Conservation (phyloP, 2,329 filamentous ascomycete genomes). For the Venturia aucupariae region DNA sequence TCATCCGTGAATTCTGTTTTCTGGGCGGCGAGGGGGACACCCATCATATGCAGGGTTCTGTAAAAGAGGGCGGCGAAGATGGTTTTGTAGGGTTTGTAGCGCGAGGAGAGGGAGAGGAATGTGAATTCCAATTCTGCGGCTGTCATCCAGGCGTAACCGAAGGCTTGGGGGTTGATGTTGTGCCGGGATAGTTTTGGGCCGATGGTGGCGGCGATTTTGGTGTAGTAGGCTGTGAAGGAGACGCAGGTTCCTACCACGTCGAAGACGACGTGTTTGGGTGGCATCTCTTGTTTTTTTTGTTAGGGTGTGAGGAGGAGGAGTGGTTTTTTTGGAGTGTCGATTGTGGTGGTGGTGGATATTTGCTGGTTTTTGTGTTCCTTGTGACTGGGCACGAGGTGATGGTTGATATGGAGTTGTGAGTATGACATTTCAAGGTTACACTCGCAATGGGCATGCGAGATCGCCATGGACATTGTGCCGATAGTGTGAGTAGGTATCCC, state of each 20-base stretch:
- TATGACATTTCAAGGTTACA: not conserved
- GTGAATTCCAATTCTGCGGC: slow-evolving; percentile 42
- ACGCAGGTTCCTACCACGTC: slow-evolving; percentile 35
- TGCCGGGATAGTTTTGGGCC: slow-evolving; percentile 29
- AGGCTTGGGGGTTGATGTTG: slow-evolving; percentile 27
- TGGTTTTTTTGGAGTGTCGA: too few relatives aligned
- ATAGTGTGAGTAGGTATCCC: not conserved
- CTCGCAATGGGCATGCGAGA: not conserved
- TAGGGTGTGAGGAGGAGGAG: too few relatives aligned
- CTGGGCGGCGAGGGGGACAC: slow-evolving; percentile 34
- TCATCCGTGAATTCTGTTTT: not conserved
- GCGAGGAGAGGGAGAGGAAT: slow-evolving; percentile 37
- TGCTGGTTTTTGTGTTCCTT: not conserved
- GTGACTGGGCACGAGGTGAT: not conserved
- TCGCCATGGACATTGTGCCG: not conserved
- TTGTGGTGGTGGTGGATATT: too few relatives aligned
- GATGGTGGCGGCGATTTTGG: slow-evolving; percentile 33
- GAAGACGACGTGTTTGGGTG: slow-evolving; percentile 5
- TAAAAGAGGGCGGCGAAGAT: slow-evolving; percentile 40
- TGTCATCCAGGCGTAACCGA: slow-evolving; percentile 41
- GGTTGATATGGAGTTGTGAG: not conserved
- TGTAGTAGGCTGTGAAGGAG: slow-evolving; percentile 36
- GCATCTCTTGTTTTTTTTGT: not conserved
- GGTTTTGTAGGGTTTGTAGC: slow-evolving; percentile 35
- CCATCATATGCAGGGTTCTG: slow-evolving; percentile 37